Conservation (phyloP, 805 yeast genomes). For the Wickerhamomyces pijperi region DNA sequence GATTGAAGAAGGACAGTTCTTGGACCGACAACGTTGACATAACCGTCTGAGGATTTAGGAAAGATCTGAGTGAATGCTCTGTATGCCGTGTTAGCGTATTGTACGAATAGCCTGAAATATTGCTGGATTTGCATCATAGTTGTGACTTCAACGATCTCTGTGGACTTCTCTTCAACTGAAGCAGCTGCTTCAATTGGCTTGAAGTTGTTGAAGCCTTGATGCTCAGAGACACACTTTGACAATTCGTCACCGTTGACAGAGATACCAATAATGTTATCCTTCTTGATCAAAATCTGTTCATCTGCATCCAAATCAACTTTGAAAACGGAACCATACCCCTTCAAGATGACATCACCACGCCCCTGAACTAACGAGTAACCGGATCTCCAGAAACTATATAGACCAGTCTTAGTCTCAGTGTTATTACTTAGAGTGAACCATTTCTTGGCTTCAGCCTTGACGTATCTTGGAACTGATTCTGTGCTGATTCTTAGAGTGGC, state of each 20-base stretch:
- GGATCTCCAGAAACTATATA: conserved; percentile 21
- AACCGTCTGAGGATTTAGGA: conserved; percentile 13
- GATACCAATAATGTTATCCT: conserved; percentile 34
- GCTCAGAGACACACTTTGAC: background rate
- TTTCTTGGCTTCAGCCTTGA: conserved; percentile 15
- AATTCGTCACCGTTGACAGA: conserved; percentile 31
- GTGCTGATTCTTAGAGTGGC: conserved; percentile 32
- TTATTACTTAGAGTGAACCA: conserved; percentile 15
- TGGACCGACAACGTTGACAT: conserved; percentile 44
- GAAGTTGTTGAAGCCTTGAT: background rate
- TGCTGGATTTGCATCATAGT: conserved; percentile 1
- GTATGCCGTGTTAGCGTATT: background rate
- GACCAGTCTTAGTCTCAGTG: conserved; percentile 25
- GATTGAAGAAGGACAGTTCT: conserved; percentile 15
- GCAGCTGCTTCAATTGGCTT: background rate
- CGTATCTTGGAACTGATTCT: conserved; percentile 28
- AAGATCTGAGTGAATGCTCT: background rate
- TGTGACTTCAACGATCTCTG: conserved; percentile 1
- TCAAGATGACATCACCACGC: conserved; percentile 44
- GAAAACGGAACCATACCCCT: conserved; percentile 45
- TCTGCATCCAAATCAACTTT: conserved; percentile 30
- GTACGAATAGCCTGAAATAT: background rate
- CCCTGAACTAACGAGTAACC: conserved; percentile 44
- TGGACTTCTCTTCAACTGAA: background rate
- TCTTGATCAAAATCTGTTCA: conserved; percentile 39